These are phyloP conservation scores for Phytophthora agathidicida DNA, from an alignment of 352 stramenopile genomes.

Conservation along the genomic window DNA sequence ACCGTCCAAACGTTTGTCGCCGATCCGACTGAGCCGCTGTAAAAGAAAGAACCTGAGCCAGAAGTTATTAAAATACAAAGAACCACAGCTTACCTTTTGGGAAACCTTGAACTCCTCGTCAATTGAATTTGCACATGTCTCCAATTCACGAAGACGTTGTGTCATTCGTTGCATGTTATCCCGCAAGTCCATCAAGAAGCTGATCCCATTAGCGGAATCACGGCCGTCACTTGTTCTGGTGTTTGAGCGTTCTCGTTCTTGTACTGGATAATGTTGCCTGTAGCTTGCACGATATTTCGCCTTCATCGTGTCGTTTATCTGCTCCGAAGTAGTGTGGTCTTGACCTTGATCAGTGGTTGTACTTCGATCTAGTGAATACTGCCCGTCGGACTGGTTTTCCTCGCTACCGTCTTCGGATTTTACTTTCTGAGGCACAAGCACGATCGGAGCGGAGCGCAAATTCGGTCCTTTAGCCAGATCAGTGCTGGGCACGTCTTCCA, in stretches of 20 bases:
- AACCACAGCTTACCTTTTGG: slow-evolving; percentile 37
- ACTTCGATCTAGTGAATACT: neutral
- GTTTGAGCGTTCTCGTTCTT: slow-evolving; percentile 1
- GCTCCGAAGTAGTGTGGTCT: neutral
- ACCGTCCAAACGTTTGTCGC: slow-evolving; percentile 1
- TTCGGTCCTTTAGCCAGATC: too few relatives aligned
- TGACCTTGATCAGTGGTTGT: slow-evolving; percentile 2
- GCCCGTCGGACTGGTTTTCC: slow-evolving; percentile 26
- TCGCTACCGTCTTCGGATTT: slow-evolving; percentile 14
- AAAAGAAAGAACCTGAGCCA: neutral
- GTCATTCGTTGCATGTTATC: slow-evolving; percentile 61
- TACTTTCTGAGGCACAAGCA: neutral
- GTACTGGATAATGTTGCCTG: slow-evolving; percentile 13
- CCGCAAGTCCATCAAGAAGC: slow-evolving; percentile 41
- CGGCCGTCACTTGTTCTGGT: slow-evolving; percentile 7
- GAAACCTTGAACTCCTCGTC: slow-evolving; percentile 65
- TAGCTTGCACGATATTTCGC: slow-evolving; percentile 28
- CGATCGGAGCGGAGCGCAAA: neutral
- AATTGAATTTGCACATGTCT: slow-evolving; percentile 56
- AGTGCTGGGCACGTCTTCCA: too few relatives aligned
- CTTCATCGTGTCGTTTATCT: slow-evolving; percentile 1
- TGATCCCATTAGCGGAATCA: slow-evolving; percentile 12
- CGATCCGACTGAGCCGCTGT: slow-evolving; percentile 25
- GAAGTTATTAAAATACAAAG: neutral
- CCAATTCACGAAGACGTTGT: slow-evolving; percentile 49